Conservation (phyloP, 345 rosid species). For the Limnanthes douglasii region DNA sequence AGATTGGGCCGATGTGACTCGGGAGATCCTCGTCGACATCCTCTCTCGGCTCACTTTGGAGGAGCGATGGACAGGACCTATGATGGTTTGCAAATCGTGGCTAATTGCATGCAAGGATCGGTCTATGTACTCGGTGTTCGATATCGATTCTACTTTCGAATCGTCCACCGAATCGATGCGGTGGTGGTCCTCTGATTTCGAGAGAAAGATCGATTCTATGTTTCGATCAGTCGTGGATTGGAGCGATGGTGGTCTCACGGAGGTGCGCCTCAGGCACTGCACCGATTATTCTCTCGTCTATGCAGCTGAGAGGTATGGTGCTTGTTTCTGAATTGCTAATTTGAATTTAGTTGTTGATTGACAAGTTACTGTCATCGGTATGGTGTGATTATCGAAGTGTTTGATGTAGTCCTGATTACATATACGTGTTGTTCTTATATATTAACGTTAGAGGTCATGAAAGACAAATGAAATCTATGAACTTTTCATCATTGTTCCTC, state of each 20-base stretch:
- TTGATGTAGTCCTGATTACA: too few relatives aligned
- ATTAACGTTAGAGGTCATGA: too few relatives aligned
- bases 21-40: constrained; percentile 55
- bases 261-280: constrained; percentile 65
- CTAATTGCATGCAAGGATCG: constrained; percentile 48
- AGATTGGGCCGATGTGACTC: constrained; percentile 74
- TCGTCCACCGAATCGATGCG: constrained; percentile 27
- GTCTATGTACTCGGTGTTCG: constrained; percentile 44
- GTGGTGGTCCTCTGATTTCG: constrained; percentile 64
- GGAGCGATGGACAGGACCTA: constrained; percentile 70
- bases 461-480: too few relatives aligned
- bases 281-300: constrained; percentile 49
- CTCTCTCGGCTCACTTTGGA: constrained; percentile 45
- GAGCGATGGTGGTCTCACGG: constrained; percentile 42
- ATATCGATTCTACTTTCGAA: constrained; percentile 48
- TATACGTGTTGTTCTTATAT: too few relatives aligned
- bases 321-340: not conserved
- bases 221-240: constrained; percentile 45
- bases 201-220: constrained; percentile 50
- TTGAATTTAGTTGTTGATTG: not conserved
- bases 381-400: too few relatives aligned
- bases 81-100: constrained; percentile 72
- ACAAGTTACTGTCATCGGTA: too few relatives aligned
- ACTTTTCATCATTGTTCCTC: not conserved
- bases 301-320: constrained; percentile 41